A percentile compares a stretch with the other conserved stretches of the same genome.
Conservation (phyloP, 2,329 filamentous ascomycete species). For the Didymella exigua region DNA sequence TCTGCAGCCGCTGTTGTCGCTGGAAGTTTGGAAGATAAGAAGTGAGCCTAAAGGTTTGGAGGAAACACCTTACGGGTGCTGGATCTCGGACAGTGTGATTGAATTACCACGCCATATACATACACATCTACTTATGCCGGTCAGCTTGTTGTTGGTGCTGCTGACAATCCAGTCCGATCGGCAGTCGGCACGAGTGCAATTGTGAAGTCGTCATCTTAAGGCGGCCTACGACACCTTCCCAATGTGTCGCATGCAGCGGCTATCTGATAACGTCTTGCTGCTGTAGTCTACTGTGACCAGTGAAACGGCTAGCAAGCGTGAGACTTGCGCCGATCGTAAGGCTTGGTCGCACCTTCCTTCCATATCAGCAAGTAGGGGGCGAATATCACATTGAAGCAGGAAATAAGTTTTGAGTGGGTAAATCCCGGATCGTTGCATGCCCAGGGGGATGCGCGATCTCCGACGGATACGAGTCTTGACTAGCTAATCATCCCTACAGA, state of each 20-base stretch:
- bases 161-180: constrained; percentile 11
- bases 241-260: constrained; percentile 5
- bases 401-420: constrained; percentile 42
- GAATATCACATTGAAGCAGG: constrained; percentile 9
- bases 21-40: background rate
- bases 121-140: background rate
- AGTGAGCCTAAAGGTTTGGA: background rate
- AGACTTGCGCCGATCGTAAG: background rate
- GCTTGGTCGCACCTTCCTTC: background rate
- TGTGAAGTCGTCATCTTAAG: background rate
- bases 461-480: constrained; percentile 51
- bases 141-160: background rate
- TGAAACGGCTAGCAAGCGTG: background rate
- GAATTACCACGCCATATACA: background rate
- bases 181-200: constrained; percentile 8
- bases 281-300: background rate
- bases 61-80: background rate
- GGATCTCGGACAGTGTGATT: background rate
- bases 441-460: constrained; percentile 29
- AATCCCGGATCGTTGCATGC: constrained; percentile 41
- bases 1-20: background rate
- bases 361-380: background rate
- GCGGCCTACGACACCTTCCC: constrained; percentile 14
- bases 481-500: constrained; percentile 47
- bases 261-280: constrained; percentile 5